Percentiles rank a stretch among this genome's conserved stretches.
These are phyloP conservation scores for Podosphaera leucotricha DNA, from an alignment of 2,329 filamentous ascomycete genomes.

Conservation along the genomic window DNA sequence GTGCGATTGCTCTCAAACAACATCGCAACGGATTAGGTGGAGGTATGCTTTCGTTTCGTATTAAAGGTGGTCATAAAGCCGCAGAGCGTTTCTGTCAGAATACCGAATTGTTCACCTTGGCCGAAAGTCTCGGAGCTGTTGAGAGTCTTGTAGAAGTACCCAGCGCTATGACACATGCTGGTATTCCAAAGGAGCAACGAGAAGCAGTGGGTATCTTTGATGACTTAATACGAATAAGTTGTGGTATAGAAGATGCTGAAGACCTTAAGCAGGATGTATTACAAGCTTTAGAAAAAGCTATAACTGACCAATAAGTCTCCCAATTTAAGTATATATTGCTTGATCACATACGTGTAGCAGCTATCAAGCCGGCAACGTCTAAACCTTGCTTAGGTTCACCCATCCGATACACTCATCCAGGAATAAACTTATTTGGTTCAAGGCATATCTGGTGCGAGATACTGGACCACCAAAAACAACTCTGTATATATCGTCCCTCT, in stretches of 20 bases:
- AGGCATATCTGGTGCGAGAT: no score
- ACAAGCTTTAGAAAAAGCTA: conserved; percentile 59
- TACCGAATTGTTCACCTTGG: conserved; percentile 77
- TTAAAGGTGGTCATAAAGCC: conserved; percentile 62
- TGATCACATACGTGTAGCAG: no score
- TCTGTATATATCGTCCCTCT: no score
- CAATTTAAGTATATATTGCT: neutral
- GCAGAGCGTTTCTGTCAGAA: conserved; percentile 81
- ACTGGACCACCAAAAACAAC: no score
- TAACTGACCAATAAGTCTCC: conserved; percentile 16
- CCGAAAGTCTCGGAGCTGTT: conserved; percentile 77
- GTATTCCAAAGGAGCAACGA: conserved; percentile 72
- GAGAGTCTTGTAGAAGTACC: conserved; percentile 85
- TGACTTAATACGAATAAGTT: conserved; percentile 80
- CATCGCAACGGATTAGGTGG: conserved; percentile 87
- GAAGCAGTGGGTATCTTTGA: conserved; percentile 89
- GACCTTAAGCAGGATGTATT: conserved; percentile 67
- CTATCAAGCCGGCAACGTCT: no score
- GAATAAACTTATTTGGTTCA: no score
- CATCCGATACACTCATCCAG: no score
- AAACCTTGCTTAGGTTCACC: no score
- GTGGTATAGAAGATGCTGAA: conserved; percentile 73
- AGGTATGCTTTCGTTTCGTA: conserved; percentile 92
- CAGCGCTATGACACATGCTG: conserved; percentile 88
- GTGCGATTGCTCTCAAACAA: conserved; percentile 65